Conservation (phyloP, 2,329 filamentous ascomycete species). For the Exophiala spinifera region DNA sequence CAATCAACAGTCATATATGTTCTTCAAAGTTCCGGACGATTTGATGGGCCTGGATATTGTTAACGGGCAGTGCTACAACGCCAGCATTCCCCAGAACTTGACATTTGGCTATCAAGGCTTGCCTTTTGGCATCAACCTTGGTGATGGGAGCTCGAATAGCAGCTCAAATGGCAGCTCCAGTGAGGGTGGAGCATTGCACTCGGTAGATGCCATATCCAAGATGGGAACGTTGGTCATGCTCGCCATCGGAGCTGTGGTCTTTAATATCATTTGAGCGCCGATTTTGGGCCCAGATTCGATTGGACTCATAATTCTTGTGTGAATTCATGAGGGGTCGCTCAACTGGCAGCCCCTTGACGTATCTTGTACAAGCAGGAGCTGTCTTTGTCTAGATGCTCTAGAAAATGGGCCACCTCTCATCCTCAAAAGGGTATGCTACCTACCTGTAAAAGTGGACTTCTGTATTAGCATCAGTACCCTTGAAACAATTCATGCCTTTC, state of each 20-base stretch:
- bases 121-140: constrained; percentile 38
- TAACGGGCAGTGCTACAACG: constrained; percentile 66
- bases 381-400: too few species aligned
- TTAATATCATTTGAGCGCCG: constrained; percentile 5
- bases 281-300: too few species aligned
- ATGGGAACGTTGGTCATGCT: constrained; percentile 7
- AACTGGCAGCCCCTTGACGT: constrained; percentile 23
- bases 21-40: constrained; percentile 71
- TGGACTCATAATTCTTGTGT: too few species aligned
- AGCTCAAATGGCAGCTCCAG: constrained; percentile 1
- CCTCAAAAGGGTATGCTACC: too few species aligned
- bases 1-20: constrained; percentile 70
- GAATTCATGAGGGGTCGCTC: too few species aligned
- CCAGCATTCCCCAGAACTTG: constrained; percentile 64
- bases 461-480: too few species aligned
- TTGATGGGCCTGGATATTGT: constrained; percentile 63
- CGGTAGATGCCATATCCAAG: neutral
- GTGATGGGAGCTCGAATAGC: constrained; percentile 5
- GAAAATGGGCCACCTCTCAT: too few species aligned
- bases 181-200: constrained; percentile 5
- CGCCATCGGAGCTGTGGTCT: constrained; percentile 6
- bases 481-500: too few species aligned
- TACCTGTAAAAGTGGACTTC: too few species aligned
- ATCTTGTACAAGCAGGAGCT: too few species aligned
- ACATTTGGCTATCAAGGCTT: constrained; percentile 66